A percentile compares a stretch with the other conserved stretches of the same genome.
phyloP scores from a whole-genome alignment of 805 yeast species.

The Pichia kluyveri region DNA sequence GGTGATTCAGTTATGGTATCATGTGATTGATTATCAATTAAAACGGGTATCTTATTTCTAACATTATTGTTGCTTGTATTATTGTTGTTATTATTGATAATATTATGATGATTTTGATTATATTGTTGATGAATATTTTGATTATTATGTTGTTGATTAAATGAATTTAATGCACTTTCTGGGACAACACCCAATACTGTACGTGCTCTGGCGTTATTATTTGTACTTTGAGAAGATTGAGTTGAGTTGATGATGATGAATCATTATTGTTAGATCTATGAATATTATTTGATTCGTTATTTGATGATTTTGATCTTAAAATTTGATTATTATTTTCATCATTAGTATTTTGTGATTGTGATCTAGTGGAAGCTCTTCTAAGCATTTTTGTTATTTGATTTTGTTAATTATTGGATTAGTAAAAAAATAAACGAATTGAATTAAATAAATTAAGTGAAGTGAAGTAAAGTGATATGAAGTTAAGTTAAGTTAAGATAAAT shows the following conservation, averaged over 20 bases:
- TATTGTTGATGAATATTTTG: background rate
- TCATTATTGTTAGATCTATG: background rate
- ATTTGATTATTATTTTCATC: slow-evolving; percentile 17
- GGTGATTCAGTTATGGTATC: background rate
- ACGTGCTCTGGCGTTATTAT: slow-evolving; percentile 12
- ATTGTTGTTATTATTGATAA: slow-evolving; percentile 1
- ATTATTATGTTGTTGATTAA: background rate
- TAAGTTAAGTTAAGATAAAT: no score
- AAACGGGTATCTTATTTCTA: slow-evolving; percentile 12
- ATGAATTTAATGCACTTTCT: slow-evolving; percentile 17
- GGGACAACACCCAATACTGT: slow-evolving; percentile 23
- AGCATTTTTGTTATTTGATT: slow-evolving; percentile 6
- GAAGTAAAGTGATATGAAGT: no score
- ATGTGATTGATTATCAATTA: slow-evolving; percentile 7
- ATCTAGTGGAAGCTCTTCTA: slow-evolving; percentile 14
- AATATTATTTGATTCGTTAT: background rate
- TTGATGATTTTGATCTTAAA: background rate
- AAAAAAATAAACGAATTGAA: background rate
- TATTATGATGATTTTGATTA: background rate
- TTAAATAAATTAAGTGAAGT: background rate
- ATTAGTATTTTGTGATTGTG: slow-evolving; percentile 12
- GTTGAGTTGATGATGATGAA: background rate
- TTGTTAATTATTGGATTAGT: background rate
- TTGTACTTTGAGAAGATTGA: background rate
- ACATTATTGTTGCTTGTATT: background rate